Conservation (phyloP, 345 rosid species). For the Populus davidiana region DNA sequence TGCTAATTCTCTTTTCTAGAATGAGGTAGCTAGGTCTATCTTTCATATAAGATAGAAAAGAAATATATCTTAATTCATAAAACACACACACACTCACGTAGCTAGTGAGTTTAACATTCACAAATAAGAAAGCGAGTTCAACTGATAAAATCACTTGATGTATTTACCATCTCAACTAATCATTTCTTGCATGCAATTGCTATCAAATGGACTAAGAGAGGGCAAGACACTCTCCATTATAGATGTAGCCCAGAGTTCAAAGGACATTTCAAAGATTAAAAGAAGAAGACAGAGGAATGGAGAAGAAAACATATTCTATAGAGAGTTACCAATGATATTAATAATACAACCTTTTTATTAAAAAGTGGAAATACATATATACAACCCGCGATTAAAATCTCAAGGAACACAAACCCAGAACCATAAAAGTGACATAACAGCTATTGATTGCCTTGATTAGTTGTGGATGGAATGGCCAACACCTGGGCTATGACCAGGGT, state of each 20-base stretch:
- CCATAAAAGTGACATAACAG: not conserved
- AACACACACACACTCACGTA: too few relatives aligned
- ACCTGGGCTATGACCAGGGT: slow-evolving; percentile 22
- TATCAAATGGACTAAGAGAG: not conserved
- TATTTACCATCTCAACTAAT: not conserved
- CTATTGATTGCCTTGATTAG: slow-evolving; percentile 3
- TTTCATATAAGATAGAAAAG: too few relatives aligned
- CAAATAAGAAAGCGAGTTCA: not conserved
- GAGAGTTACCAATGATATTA: too few relatives aligned
- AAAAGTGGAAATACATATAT: not conserved
- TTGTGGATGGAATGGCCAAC: slow-evolving; percentile 47
- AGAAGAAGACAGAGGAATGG: not conserved
- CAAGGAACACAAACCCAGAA: not conserved
- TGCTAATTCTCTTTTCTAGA: too few relatives aligned
- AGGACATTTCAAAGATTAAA: not conserved
- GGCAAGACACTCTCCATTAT: too few relatives aligned
- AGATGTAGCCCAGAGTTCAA: too few relatives aligned
- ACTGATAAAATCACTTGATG: too few relatives aligned
- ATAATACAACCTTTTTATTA: too few relatives aligned
- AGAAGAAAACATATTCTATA: too few relatives aligned
- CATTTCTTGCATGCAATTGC: not conserved
- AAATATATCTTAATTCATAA: too few relatives aligned
- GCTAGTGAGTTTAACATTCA: too few relatives aligned
- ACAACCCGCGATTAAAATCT: not conserved
- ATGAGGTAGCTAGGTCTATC: too few relatives aligned